A percentile compares a stretch with the other conserved stretches of the same genome.
phyloP scores from a whole-genome alignment of 306 rosid species.

The Begonia peltatifolia region DNA sequence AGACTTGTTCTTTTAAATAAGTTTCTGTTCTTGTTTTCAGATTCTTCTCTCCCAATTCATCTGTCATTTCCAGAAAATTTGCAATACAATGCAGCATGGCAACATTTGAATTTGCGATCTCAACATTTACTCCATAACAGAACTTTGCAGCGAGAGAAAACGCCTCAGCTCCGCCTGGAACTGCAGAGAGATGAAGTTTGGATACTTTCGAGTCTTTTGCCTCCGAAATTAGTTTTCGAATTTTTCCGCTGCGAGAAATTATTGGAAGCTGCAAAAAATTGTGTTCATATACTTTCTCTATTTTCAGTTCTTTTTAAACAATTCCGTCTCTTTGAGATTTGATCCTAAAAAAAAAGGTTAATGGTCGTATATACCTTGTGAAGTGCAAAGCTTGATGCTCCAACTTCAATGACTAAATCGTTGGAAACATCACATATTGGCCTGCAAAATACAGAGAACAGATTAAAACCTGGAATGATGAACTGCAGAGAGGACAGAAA shows the following conservation, averaged over 20 bases:
- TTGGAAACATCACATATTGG: conserved; percentile 94
- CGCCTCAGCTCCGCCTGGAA: conserved; percentile 88
- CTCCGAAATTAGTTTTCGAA: conserved; percentile 59
- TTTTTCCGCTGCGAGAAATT: conserved; percentile 80
- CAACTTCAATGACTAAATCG: conserved; percentile 77
- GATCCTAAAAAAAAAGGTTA: background rate
- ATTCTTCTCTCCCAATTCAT: conserved; percentile 66
- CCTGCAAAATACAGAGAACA: conserved; percentile 40
- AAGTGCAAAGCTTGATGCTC: conserved; percentile 76
- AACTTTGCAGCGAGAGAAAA: conserved; percentile 85
- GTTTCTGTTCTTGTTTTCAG: conserved; percentile 52
- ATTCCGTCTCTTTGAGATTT: too few species aligned
- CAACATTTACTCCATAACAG: conserved; percentile 73
- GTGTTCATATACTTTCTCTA: too few species aligned
- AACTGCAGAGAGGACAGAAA: conserved; percentile 10
- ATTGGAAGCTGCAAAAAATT: conserved; percentile 61
- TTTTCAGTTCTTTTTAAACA: too few species aligned
- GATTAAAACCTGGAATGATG: conserved; percentile 8
- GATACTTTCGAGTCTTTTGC: conserved; percentile 71
- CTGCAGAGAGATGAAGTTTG: conserved; percentile 36
- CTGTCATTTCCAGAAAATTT: conserved; percentile 82
- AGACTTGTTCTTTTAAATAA: conserved; percentile 51
- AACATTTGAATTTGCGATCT: conserved; percentile 62
- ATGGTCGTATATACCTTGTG: conserved; percentile 54
- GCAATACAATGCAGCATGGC: conserved; percentile 69